Base-by-base conservation (phyloP, 257 asterid species). In the Fraxinus americana region DNA sequence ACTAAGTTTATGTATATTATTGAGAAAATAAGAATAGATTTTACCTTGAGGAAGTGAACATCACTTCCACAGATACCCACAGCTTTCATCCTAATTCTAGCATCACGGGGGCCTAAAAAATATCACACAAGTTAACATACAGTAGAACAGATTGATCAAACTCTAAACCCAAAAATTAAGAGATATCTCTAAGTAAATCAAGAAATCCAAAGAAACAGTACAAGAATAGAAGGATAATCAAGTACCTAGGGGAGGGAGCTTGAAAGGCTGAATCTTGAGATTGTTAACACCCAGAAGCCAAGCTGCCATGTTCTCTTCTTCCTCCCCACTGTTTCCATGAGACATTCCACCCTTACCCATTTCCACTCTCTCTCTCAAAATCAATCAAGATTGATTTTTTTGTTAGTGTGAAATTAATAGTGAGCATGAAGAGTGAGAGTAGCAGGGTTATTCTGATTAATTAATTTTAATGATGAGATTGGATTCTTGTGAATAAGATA, bases 31-130 rank as follows among this genome's bases (percentile, higher is more conserved):
- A 30, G 41, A 27, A 76, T 36, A 73, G 72, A 34, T 38, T 67
- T 80, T 71, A 94, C 97, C 98, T 89, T 94, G 88, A 90, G 93
- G 82, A 87, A 90, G 83, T 92, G 97, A 84, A 94, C 97, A 88
- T 94, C 99, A 85, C 99, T 94, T 80, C 99, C 99, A 83, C 99
- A 94, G 63, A 94, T 94, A 45, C 98, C 98, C 71, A 94, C 98
- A 83, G 97, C 97, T 86, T 92, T 94, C 91, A 94, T 91, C 79
- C 94, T 86, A 82, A 94, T 88, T 86, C 91, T 92, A 80, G 91
- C 97, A 87, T 94, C 97, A 71, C 83, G 92, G 57, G 97, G 89
- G 13, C 98, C 97, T 94, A 72, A 38, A 50, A 52, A 35, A 19
- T 1, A 29, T 48, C 39, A 71, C 63, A 36, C 3, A 4, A 7